A percentile compares a stretch with the other conserved stretches of the same genome.
phyloP scores from a whole-genome alignment of 148 eudicot species.

The Cornus kousa region DNA sequence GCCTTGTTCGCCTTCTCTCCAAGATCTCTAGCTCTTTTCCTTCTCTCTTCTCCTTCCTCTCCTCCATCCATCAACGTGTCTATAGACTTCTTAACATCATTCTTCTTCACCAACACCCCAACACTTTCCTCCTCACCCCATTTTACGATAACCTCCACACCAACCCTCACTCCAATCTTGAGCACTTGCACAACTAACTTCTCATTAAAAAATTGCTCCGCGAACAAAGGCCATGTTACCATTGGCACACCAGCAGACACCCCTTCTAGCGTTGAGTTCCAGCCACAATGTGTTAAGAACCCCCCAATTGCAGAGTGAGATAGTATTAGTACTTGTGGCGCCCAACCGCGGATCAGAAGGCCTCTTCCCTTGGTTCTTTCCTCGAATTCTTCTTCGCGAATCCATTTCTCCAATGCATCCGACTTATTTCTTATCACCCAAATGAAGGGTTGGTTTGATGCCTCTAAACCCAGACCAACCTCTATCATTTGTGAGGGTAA shows the following conservation, averaged over 20 bases:
- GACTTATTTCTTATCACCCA: slow-evolving; percentile 15
- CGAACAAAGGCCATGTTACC: background rate
- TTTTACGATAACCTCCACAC: background rate
- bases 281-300: background rate
- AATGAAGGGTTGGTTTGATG: slow-evolving; percentile 14
- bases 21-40: too few relatives aligned
- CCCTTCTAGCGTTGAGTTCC: background rate
- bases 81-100: too few relatives aligned
- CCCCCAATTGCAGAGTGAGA: background rate
- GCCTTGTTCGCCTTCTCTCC: too few relatives aligned
- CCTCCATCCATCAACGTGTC: too few relatives aligned
- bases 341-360: slow-evolving; percentile 10
- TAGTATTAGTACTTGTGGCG: background rate
- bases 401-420: slow-evolving; percentile 17
- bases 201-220: background rate
- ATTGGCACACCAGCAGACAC: background rate
- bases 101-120: too few relatives aligned
- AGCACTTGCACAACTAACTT: background rate
- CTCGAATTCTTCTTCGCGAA: slow-evolving; percentile 11
- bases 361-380: slow-evolving; percentile 15
- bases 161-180: background rate
- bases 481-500: slow-evolving; percentile 15
- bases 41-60: too few relatives aligned
- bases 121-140: too few relatives aligned
- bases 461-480: slow-evolving; percentile 18